Percentiles rank a stretch among this genome's conserved stretches.
These are phyloP conservation scores for Scytalidium sp. DNA, from an alignment of 2,329 filamentous ascomycete genomes.

Conservation along the genomic window DNA sequence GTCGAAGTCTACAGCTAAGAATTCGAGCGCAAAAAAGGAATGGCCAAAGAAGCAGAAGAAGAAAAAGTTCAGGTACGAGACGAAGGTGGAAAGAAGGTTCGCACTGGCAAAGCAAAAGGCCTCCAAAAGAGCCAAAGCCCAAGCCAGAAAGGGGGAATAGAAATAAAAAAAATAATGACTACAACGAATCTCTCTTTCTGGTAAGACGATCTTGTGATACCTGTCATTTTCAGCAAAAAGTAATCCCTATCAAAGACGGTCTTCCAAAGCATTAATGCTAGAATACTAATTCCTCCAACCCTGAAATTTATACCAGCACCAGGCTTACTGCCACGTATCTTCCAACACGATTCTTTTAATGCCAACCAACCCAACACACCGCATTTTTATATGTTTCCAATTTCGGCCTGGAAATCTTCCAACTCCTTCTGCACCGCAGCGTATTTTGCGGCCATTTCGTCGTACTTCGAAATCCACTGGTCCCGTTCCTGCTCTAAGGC, in stretches of 20 bases:
- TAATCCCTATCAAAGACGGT: slow-evolving; percentile 9
- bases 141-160: slow-evolving; percentile 26
- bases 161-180: slow-evolving; percentile 9
- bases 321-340: background rate
- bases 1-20: slow-evolving; percentile 33
- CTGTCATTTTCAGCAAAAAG: slow-evolving; percentile 11
- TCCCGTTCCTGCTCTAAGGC: slow-evolving; percentile 89
- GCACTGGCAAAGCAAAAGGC: slow-evolving; percentile 68
- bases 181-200: too few relatives aligned
- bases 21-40: slow-evolving; percentile 41
- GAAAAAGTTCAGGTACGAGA: slow-evolving; percentile 91
- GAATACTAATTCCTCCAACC: slow-evolving; percentile 8
- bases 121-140: slow-evolving; percentile 46
- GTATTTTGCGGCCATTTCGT: slow-evolving; percentile 95
- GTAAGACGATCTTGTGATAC: too few relatives aligned
- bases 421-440: slow-evolving; percentile 80
- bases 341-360: background rate
- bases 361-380: slow-evolving; percentile 24
- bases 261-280: slow-evolving; percentile 19
- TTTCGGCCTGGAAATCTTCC: slow-evolving; percentile 85
- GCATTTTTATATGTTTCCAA: slow-evolving; percentile 76
- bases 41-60: slow-evolving; percentile 71
- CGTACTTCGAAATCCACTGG: slow-evolving; percentile 96
- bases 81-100: slow-evolving; percentile 77
- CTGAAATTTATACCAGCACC: slow-evolving; percentile 8